These are phyloP conservation scores for Carpinus fangiana DNA, from an alignment of 306 rosid species.

Conservation along the genomic window DNA sequence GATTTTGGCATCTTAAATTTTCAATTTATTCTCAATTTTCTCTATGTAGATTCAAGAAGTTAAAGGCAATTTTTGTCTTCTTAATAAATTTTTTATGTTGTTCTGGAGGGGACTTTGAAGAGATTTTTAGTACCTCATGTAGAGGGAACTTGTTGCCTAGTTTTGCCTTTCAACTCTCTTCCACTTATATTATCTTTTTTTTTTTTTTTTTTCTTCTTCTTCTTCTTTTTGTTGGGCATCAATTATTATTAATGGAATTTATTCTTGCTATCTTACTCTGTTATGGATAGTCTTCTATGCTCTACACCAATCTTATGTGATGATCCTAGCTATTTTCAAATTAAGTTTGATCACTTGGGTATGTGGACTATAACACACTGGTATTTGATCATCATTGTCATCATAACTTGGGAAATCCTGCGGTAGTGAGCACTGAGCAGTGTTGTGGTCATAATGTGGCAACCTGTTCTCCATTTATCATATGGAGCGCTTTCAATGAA, in stretches of 20 bases:
- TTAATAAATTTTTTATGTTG: neutral
- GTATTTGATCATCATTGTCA: neutral
- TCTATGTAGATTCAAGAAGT: neutral
- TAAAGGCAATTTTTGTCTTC: neutral
- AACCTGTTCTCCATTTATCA: neutral
- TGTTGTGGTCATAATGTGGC: neutral
- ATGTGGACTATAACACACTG: neutral
- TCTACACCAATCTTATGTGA: neutral
- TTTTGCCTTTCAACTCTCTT: neutral
- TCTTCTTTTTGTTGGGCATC: neutral
- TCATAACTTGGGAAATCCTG: neutral
- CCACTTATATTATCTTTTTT: neutral
- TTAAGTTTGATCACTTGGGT: neutral
- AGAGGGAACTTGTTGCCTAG: neutral
- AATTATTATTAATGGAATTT: neutral
- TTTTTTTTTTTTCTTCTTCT: no score
- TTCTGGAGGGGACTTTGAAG: neutral
- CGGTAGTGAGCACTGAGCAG: neutral
- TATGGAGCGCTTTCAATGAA: neutral
- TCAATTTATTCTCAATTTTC: neutral
- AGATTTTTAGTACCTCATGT: neutral
- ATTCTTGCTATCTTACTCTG: neutral
- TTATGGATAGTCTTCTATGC: neutral
- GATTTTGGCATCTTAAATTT: slow-evolving; percentile 6
- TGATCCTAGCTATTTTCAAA: neutral